Evolutionary conservation across 805 yeast species (phyloP).

Genomic region (Nakazawaea sp.): DNA sequence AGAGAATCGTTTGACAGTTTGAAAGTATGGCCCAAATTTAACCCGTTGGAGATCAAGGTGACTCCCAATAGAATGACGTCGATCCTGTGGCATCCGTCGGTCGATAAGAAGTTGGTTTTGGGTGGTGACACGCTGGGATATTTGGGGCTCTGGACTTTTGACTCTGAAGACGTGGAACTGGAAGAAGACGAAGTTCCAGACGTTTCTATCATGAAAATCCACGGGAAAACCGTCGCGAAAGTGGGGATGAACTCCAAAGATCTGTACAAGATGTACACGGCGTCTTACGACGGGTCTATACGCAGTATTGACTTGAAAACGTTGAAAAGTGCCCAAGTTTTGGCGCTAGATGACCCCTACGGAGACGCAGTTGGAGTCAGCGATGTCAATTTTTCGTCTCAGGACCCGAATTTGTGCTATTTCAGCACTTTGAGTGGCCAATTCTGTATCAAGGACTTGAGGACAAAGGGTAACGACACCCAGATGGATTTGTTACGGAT

Average conservation of each 20-base stretch:
- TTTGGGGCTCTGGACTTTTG: conserved; percentile 82
- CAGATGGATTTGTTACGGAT: conserved; percentile 46
- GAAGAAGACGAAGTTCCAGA: conserved; percentile 40
- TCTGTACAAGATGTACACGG: conserved; percentile 52
- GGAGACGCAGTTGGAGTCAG: conserved; percentile 62
- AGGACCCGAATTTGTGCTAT: conserved; percentile 50
- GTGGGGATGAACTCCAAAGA: conserved; percentile 45
- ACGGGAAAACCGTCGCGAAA: conserved; percentile 66
- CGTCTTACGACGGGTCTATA: conserved; percentile 86
- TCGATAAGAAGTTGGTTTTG: conserved; percentile 51
- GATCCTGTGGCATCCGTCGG: conserved; percentile 70
- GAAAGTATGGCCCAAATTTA: conserved; percentile 45
- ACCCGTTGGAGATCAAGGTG: conserved; percentile 66
- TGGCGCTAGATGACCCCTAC: conserved; percentile 48
- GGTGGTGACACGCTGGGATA: conserved; percentile 91
- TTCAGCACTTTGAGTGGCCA: conserved; percentile 78
- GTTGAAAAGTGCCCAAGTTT: conserved; percentile 52
- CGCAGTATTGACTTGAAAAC: conserved; percentile 63
- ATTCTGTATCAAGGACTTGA: conserved; percentile 65
- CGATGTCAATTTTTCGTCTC: conserved; percentile 53
- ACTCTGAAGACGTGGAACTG: conserved; percentile 17
- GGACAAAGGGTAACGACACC: conserved; percentile 23
- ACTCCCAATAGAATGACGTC: conserved; percentile 69
- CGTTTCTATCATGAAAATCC: conserved; percentile 62
- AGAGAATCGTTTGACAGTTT: conserved; percentile 50